Conservation (phyloP, 2,329 filamentous ascomycete genomes). For the Trichoderma asperellum region DNA sequence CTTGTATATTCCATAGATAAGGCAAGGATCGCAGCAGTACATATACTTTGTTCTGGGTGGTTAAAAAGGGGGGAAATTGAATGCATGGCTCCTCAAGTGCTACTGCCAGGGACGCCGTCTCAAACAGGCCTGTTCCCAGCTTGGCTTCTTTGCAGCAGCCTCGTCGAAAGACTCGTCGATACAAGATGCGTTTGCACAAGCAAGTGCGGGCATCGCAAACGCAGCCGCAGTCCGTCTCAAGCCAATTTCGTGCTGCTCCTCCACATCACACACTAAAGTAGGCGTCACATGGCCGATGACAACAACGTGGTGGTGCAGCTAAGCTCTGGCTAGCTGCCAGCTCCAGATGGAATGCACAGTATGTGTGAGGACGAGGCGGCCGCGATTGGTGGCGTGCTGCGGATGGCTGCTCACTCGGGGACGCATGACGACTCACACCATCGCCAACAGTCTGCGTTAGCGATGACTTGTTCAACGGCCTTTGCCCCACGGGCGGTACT, state of each 20-base stretch:
- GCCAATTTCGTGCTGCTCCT: neutral
- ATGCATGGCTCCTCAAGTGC: neutral
- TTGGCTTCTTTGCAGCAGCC: slow-evolving; percentile 6
- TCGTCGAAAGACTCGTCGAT: slow-evolving; percentile 8
- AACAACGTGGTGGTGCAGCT: slow-evolving; percentile 30
- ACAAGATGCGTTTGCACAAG: slow-evolving; percentile 8
- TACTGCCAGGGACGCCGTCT: slow-evolving; percentile 16
- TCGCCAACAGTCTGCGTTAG: slow-evolving; percentile 7
- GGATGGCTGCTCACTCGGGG: slow-evolving; percentile 10
- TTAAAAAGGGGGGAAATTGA: slow-evolving; percentile 9
- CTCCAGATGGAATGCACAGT: slow-evolving; percentile 12
- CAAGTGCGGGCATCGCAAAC: slow-evolving; percentile 4
- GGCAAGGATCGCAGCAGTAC: neutral
- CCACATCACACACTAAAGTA: slow-evolving; percentile 25
- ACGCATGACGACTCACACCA: slow-evolving; percentile 20
- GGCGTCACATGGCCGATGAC: slow-evolving; percentile 29
- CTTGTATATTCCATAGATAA: neutral
- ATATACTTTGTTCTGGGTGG: slow-evolving; percentile 2
- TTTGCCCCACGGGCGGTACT: slow-evolving; percentile 4
- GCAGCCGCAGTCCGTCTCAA: slow-evolving; percentile 2
- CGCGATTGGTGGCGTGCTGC: slow-evolving; percentile 19
- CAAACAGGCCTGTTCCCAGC: slow-evolving; percentile 7
- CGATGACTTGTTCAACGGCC: slow-evolving; percentile 20
- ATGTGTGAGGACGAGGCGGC: slow-evolving; percentile 4
- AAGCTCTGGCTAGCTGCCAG: slow-evolving; percentile 24